Evolutionary conservation across 306 rosid genomes (phyloP), one percentile per base, ranked within the genome.

Genomic region (Lupinus albus): DNA sequence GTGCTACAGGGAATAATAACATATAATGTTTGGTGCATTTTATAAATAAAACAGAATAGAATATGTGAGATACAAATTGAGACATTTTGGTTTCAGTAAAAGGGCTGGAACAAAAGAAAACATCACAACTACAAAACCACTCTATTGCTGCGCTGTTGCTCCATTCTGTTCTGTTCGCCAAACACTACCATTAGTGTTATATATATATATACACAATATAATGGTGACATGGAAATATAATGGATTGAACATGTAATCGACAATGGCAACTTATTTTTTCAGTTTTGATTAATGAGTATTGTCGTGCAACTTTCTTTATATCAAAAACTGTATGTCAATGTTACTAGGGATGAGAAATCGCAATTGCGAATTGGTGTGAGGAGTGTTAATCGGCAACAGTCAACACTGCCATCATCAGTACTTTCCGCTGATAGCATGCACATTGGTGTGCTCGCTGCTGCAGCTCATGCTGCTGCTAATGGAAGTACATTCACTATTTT

Each of bases 361-460:
- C 97, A 94, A 70, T 53, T 94, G 69, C 72, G 93, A 71, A 89
- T 94, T 47, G 97, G 97, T 10, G 78, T 94, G 13, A 82, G 99
- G 84, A 88, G 97, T n/a, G 96, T 88, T 30, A 94, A 86, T 73
- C 95, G 97, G 21, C 99, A 94, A 71, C 97, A 88, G 72, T 82
- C 96, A 55, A 82, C 91, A 1, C 71, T 94, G 72, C 96, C 99
- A 21, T 94, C 99, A 14, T 93, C 99, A 5, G 97, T 94, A 36
- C 85, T 94, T 6, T 90, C 97, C 57, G 96, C 99, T 2, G 99
- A 94, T 79, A 94, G 99, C 79, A 94, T 94, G 99, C 99, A 94
- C 82, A 94, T 94, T 14, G 99, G 99, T 15, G 92, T 94, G 62
- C 99, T 94, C 69, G 99, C 99, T 61, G 99, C 96, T 11, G 99